Percentiles rank a stretch among this genome's conserved stretches.
Conservation (phyloP, 106 monocot species). For the Iris macrosiphon region DNA sequence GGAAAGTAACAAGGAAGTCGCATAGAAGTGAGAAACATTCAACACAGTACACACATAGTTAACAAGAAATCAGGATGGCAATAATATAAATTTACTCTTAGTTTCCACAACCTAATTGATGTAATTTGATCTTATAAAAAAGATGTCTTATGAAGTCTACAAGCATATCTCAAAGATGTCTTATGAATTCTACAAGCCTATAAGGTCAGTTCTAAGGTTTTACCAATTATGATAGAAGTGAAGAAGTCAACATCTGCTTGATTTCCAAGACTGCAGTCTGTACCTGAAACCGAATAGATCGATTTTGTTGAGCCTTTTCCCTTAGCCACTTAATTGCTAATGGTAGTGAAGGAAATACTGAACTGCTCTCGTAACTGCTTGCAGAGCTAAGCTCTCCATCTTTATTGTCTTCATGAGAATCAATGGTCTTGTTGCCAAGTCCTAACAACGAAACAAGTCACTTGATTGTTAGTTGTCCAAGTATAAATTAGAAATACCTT, state of each 20-base stretch:
- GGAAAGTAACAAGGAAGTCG: no score
- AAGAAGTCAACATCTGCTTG: not conserved
- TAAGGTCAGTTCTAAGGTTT: no score
- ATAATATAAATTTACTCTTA: no score
- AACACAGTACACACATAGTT: no score
- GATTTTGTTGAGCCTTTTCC: conserved; percentile 47
- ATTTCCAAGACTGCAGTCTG: not conserved
- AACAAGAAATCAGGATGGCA: no score
- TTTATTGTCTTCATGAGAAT: conserved; percentile 19
- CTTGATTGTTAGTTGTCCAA: not conserved
- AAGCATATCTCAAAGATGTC: no score
- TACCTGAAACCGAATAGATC: conserved; percentile 69
- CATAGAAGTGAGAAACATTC: no score
- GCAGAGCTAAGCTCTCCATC: conserved; percentile 10
- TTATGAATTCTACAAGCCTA: no score
- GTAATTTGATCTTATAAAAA: no score
- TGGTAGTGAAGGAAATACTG: conserved; percentile 74
- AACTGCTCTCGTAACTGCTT: conserved; percentile 27
- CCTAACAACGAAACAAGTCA: conserved; percentile 5
- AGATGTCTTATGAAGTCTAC: no score
- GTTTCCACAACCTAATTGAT: no score
- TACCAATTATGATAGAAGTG: not conserved
- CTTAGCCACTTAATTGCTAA: conserved; percentile 80
- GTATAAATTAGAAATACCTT: not conserved
- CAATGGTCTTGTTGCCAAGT: conserved; percentile 3